Percentiles rank a stretch among this genome's conserved stretches.
phyloP scores from a whole-genome alignment of 306 rosid species.

The Pueraria montana region DNA sequence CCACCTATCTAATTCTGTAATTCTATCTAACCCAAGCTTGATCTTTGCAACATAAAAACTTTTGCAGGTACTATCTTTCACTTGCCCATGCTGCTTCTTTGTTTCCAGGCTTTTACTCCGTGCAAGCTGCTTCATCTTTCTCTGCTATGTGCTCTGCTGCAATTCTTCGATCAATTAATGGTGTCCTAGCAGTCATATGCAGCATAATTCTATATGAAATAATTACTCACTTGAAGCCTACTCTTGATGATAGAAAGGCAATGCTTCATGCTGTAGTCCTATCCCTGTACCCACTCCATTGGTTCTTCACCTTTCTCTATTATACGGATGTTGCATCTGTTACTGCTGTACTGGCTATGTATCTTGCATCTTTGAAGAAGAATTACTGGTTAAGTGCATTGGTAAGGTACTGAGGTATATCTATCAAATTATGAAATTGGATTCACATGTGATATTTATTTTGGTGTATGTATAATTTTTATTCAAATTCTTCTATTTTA shows the following conservation, averaged over 20 bases:
- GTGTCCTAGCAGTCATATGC: slow-evolving; percentile 68
- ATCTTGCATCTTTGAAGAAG: slow-evolving; percentile 78
- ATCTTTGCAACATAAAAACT: slow-evolving; percentile 41
- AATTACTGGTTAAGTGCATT: slow-evolving; percentile 79
- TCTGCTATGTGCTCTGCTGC: slow-evolving; percentile 62
- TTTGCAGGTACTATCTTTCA: slow-evolving; percentile 86
- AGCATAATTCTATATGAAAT: slow-evolving; percentile 69
- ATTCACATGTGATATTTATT: neutral
- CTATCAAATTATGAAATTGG: neutral
- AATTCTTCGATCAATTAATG: slow-evolving; percentile 75
- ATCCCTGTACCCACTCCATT: slow-evolving; percentile 80
- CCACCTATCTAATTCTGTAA: neutral
- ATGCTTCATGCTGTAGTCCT: slow-evolving; percentile 61
- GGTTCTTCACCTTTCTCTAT: slow-evolving; percentile 88
- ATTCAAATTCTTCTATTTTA: neutral
- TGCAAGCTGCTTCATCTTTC: slow-evolving; percentile 58
- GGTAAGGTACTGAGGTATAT: slow-evolving; percentile 66
- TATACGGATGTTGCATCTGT: slow-evolving; percentile 89
- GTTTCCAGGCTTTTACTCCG: slow-evolving; percentile 62
- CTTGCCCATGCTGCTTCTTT: slow-evolving; percentile 79
- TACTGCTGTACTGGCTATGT: slow-evolving; percentile 74
- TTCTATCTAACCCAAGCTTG: slow-evolving; percentile 32
- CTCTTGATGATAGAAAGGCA: slow-evolving; percentile 65
- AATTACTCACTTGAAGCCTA: slow-evolving; percentile 71
- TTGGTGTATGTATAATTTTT: slow-evolving; percentile 7